A percentile compares a stretch with the other conserved stretches of the same genome.
These are phyloP conservation scores for Leucocoprinus leucothites DNA, from an alignment of 768 basidiomycete genomes.

Conservation along the genomic window DNA sequence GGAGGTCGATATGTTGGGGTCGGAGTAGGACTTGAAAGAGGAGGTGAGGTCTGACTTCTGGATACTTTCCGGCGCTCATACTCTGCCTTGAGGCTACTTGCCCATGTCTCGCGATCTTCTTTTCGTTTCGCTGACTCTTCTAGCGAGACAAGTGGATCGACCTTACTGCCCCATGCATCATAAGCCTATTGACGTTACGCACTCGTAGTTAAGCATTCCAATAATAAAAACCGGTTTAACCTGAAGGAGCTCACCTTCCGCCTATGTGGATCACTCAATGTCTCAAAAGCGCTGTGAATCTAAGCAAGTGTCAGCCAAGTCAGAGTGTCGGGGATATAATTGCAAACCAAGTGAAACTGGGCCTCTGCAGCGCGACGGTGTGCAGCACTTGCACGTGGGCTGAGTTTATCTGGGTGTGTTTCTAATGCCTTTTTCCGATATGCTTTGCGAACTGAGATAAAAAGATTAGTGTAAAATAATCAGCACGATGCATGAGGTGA, in stretches of 20 bases:
- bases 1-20: neutral
- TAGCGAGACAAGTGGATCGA: conserved; percentile 11
- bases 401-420: conserved; percentile 74
- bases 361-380: conserved; percentile 53
- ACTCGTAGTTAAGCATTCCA: neutral
- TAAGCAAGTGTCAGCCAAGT: conserved; percentile 20
- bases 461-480: neutral
- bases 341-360: conserved; percentile 55
- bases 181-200: conserved; percentile 1
- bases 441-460: conserved; percentile 55
- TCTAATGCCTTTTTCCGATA: conserved; percentile 66
- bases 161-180: conserved; percentile 10
- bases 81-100: conserved; percentile 12
- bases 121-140: conserved; percentile 13
- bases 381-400: conserved; percentile 45
- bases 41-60: conserved; percentile 3
- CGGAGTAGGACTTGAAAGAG: neutral
- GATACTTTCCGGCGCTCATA: conserved; percentile 8
- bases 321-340: neutral
- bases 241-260: conserved; percentile 42
- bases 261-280: conserved; percentile 51
- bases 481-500: neutral
- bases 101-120: conserved; percentile 16
- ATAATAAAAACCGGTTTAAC: neutral
- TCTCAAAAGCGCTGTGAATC: conserved; percentile 63